Conservation (phyloP, 768 basidiomycete genomes). For the Hericium erinaceus region DNA sequence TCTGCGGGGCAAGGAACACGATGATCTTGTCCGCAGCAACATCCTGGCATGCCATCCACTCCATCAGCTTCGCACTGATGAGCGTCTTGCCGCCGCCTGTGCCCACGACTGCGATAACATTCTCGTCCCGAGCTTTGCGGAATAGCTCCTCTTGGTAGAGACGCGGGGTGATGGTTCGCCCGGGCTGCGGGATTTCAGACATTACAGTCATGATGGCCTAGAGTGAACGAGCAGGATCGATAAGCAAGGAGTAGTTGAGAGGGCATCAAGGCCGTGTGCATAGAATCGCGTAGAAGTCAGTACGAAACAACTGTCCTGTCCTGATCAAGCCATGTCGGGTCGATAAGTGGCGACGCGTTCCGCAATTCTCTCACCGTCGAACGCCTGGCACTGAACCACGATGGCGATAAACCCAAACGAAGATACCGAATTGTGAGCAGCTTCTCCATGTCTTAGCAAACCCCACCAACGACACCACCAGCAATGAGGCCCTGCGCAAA, state of each 20-base stretch:
- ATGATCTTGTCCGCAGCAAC: slow-evolving; percentile 46
- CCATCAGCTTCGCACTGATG: slow-evolving; percentile 57
- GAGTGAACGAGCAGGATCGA: neutral
- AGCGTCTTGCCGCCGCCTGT: slow-evolving; percentile 56
- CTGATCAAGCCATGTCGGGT: neutral
- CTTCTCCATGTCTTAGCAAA: neutral
- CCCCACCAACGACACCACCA: slow-evolving; percentile 24
- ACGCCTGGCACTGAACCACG: neutral
- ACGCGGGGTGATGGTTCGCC: slow-evolving; percentile 19
- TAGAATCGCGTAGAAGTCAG: neutral
- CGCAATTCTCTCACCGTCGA: neutral
- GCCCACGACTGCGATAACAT: slow-evolving; percentile 51
- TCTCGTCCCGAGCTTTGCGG: slow-evolving; percentile 36
- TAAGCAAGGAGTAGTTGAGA: neutral
- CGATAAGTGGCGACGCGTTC: neutral
- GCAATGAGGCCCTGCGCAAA: slow-evolving; percentile 90
- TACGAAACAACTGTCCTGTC: neutral
- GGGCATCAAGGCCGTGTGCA: neutral
- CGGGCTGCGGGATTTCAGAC: neutral
- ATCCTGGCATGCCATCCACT: slow-evolving; percentile 56
- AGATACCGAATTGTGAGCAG: slow-evolving; percentile 90
- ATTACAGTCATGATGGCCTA: neutral
- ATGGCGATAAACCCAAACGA: slow-evolving; percentile 79
- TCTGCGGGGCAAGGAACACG: slow-evolving; percentile 80
- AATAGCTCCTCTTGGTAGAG: slow-evolving; percentile 52